phyloP scores from a whole-genome alignment of 2,329 filamentous ascomycete genomes.

The Hansfordia pulvinata region DNA sequence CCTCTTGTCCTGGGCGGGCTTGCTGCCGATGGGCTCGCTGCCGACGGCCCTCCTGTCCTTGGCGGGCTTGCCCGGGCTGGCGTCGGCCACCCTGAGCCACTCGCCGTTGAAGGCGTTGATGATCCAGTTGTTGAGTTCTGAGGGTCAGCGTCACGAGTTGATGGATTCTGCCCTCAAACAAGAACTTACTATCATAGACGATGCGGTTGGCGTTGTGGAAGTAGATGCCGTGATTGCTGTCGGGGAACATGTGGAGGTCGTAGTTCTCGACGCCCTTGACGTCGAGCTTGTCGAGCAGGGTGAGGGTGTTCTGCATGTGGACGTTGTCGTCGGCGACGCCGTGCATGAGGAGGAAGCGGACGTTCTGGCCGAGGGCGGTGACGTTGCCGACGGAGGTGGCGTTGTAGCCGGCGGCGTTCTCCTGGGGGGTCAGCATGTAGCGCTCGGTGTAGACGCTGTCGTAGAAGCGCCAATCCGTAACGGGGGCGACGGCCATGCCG shows the following conservation, averaged over 20 bases:
- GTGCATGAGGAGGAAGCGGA: conserved; percentile 90
- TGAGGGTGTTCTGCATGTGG: conserved; percentile 88
- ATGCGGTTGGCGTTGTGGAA: conserved; percentile 89
- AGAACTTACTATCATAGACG: conserved; percentile 80
- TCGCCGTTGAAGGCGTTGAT: conserved; percentile 97
- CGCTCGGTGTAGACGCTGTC: conserved; percentile 89
- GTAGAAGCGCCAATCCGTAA: conserved; percentile 97
- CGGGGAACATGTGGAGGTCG: conserved; percentile 91
- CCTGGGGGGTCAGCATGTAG: conserved; percentile 90
- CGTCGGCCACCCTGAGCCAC: conserved; percentile 53
- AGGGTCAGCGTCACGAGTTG: too few species aligned
- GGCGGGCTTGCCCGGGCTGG: conserved; percentile 33
- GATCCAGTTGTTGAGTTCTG: conserved; percentile 78
- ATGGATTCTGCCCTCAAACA: too few species aligned
- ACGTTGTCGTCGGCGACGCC: conserved; percentile 96
- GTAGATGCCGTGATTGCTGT: conserved; percentile 87
- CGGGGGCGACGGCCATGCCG: conserved; percentile 94
- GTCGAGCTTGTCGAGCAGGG: conserved; percentile 76
- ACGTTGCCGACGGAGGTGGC: conserved; percentile 63
- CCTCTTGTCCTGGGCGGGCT: too few species aligned
- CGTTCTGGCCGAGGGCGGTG: conserved; percentile 57
- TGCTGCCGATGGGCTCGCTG: too few species aligned
- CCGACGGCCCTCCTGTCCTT: background rate
- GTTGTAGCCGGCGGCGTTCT: conserved; percentile 67
- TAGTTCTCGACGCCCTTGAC: conserved; percentile 77